Base-by-base conservation (phyloP, 345 rosid genomes). In the Moricandia arvensis region DNA sequence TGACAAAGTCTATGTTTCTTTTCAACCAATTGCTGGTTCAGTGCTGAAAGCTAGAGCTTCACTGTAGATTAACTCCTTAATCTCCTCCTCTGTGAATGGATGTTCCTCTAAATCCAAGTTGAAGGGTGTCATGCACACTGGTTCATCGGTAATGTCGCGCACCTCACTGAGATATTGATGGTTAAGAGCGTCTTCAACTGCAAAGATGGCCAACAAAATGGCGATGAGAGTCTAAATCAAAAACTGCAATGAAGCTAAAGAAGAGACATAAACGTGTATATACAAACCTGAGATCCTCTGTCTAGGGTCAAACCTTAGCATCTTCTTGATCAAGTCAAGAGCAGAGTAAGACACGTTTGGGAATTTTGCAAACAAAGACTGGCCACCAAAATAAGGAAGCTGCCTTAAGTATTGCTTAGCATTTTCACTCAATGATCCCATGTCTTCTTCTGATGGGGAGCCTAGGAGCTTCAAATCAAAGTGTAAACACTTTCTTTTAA, bases 161-260 rank as follows among this genome's bases (percentile, higher is more conserved):
- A n/a, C n/a, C 79, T 94, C 97, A 5, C 91, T 89, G 1, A 94
- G 82, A 83, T 91, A 94, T 7, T 95, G 96, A 81, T 94, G 96
- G 54, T 91, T 93, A 37, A 91, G 90, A 6, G 98, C 97, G 29
- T 79, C 90, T 80, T 90, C 91, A 65, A 88, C 98, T 94, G 82
- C 43, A 75, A 15, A 34, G 37, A 58, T 0, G n/a, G 41, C 10
- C 10, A 26, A 12, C 16, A 3, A n/a, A n/a, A 27, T 33, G 68
- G 15, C 10, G 24, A 60, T 26, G 4, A 75, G 67, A 75, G 15
- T 49, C 63, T 35, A 1, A 89, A 87, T 63, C n/a, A n/a, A n/a
- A n/a, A n/a, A n/a, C n/a, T n/a, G n/a, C n/a, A n/a, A n/a, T n/a
- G n/a, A n/a, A n/a, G n/a, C n/a, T n/a, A n/a, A n/a, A n/a, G n/a